Evolutionary conservation across 2,329 filamentous ascomycete species (phyloP).

Genomic region (Colletotrichum tropicicola): DNA sequence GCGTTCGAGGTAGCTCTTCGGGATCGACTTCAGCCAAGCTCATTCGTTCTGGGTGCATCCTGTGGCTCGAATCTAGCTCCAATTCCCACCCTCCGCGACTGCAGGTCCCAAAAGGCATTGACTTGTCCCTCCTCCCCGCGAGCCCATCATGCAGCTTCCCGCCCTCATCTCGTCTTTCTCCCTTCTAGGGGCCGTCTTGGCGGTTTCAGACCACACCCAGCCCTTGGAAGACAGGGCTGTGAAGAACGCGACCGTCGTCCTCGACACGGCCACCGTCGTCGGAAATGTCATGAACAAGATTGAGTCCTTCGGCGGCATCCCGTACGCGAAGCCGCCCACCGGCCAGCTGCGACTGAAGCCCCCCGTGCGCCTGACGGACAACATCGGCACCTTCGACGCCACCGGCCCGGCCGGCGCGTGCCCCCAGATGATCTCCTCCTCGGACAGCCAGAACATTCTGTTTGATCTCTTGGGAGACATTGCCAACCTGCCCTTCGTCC

Average conservation of each 20-base stretch:
- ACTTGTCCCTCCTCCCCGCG: not conserved
- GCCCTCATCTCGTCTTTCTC: constrained; percentile 16
- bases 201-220: constrained; percentile 7
- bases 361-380: constrained; percentile 58
- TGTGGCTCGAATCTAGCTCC: not conserved
- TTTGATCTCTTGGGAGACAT: constrained; percentile 48
- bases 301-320: constrained; percentile 70
- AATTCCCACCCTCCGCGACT: not conserved
- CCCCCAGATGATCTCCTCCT: constrained; percentile 61
- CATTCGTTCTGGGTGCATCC: not conserved
- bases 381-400: constrained; percentile 62
- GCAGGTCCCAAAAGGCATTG: not conserved
- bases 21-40: constrained; percentile 22
- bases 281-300: constrained; percentile 42
- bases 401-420: constrained; percentile 60
- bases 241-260: constrained; percentile 26
- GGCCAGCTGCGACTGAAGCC: constrained; percentile 67
- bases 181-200: constrained; percentile 19
- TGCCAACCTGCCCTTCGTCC: constrained; percentile 53
- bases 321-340: constrained; percentile 69
- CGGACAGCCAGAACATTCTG: constrained; percentile 35
- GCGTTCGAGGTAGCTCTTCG: not conserved
- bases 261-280: constrained; percentile 33
- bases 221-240: constrained; percentile 23
- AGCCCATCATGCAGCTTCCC: constrained; percentile 20